These are phyloP conservation scores for Trichoderma gracile DNA, from an alignment of 2,329 filamentous ascomycete genomes.

Conservation along the genomic window DNA sequence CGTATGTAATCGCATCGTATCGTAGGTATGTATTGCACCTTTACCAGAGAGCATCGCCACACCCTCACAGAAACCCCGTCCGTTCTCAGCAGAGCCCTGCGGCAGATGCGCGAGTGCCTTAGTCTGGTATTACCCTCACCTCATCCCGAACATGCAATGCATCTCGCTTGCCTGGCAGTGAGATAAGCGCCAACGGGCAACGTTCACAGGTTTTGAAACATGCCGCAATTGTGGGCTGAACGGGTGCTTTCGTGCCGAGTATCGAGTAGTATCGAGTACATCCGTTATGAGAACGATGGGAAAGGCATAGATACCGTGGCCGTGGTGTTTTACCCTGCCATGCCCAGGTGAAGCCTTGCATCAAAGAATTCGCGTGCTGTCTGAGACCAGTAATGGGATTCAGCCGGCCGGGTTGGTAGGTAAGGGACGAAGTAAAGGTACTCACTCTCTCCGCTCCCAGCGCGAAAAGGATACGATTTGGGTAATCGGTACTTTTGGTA, in stretches of 20 bases:
- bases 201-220: neutral
- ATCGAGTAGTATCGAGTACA: too few species aligned
- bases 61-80: neutral
- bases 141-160: neutral
- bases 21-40: too few species aligned
- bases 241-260: too few species aligned
- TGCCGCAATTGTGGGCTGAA: constrained; percentile 17
- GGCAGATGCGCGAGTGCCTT: neutral
- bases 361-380: neutral
- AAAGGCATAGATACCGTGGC: too few species aligned
- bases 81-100: neutral
- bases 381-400: neutral
- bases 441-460: neutral
- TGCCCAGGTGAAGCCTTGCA: constrained; percentile 4
- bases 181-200: constrained; percentile 25
- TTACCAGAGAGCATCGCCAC: constrained; percentile 17
- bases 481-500: neutral
- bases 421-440: too few species aligned
- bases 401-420: too few species aligned
- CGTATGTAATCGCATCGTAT: too few species aligned
- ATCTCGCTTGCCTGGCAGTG: constrained; percentile 6
- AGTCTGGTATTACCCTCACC: constrained; percentile 12
- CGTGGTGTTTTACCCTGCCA: constrained; percentile 5
- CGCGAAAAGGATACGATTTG: neutral
- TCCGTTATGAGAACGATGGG: too few species aligned